These are phyloP conservation scores for Penicillium tannophilum DNA, from an alignment of 495 filamentous ascomycete genomes.

Conservation along the genomic window DNA sequence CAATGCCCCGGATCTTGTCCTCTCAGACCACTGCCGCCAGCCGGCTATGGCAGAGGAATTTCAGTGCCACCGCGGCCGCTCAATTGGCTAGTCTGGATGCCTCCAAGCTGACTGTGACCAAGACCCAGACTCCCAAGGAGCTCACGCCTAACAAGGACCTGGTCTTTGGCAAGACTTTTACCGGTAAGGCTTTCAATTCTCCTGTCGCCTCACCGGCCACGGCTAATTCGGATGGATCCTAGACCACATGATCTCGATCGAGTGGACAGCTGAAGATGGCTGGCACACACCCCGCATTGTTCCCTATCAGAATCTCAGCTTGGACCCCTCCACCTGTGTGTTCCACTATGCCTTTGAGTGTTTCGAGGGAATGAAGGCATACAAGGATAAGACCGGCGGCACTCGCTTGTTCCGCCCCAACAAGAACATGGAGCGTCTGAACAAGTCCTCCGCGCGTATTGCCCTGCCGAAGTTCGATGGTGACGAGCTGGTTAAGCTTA, in stretches of 20 bases:
- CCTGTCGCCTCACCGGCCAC: background rate
- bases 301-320: constrained; percentile 94
- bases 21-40: constrained; percentile 29
- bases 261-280: constrained; percentile 82
- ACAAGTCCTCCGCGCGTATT: constrained; percentile 85
- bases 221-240: constrained; percentile 21
- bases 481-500: constrained; percentile 71
- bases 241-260: constrained; percentile 97
- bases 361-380: constrained; percentile 99
- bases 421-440: constrained; percentile 93
- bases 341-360: constrained; percentile 98
- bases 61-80: constrained; percentile 61
- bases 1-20: constrained; percentile 29
- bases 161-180: constrained; percentile 86
- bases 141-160: constrained; percentile 74
- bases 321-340: constrained; percentile 95
- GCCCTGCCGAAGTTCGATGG: constrained; percentile 83
- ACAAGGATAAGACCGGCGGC: constrained; percentile 73
- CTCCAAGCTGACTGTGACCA: constrained; percentile 70
- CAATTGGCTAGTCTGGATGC: constrained; percentile 69
- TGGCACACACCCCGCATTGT: constrained; percentile 82
- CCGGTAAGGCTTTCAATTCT: constrained; percentile 54
- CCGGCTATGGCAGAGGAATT: constrained; percentile 48
- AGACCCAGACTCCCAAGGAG: constrained; percentile 73
- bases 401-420: constrained; percentile 92